Percentiles rank a stretch among this genome's conserved stretches.
Conservation (phyloP, 306 rosid genomes). For the Begonia masoniana region DNA sequence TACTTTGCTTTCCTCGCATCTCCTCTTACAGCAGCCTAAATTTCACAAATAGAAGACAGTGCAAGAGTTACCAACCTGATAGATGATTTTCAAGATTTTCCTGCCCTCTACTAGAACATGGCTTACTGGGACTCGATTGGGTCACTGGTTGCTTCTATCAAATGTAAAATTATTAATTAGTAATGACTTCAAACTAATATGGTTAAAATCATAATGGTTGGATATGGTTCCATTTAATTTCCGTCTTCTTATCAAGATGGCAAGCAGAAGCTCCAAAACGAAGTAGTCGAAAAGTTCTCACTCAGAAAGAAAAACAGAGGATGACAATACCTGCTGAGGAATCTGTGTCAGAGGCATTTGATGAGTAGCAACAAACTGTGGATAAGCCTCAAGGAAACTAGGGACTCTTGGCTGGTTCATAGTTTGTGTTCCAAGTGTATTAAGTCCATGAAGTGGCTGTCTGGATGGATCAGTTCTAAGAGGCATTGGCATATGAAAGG, state of each 20-base stretch:
- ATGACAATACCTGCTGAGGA: conserved; percentile 3
- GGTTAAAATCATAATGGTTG: no score
- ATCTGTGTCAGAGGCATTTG: conserved; percentile 23
- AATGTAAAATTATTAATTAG: background rate
- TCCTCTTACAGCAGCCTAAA: background rate
- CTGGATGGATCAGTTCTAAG: conserved; percentile 38
- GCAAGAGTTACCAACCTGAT: conserved; percentile 29
- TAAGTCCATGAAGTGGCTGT: conserved; percentile 33
- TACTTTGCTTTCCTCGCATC: background rate
- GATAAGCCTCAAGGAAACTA: conserved; percentile 28
- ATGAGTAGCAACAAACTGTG: conserved; percentile 45
- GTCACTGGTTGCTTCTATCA: conserved; percentile 35
- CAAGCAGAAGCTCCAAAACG: no score
- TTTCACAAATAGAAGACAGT: background rate
- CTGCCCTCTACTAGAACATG: conserved; percentile 32
- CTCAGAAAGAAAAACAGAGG: no score
- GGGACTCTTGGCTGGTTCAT: conserved; percentile 36
- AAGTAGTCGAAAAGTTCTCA: no score
- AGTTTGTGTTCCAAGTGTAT: conserved; percentile 11
- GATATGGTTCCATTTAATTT: no score
- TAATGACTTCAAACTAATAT: no score
- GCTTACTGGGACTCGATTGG: conserved; percentile 33
- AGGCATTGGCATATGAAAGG: conserved; percentile 47
- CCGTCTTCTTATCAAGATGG: no score
- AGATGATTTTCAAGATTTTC: conserved; percentile 35